Base-by-base conservation (phyloP, 2,329 filamentous ascomycete species). In the Stagonosporopsis vannaccii region DNA sequence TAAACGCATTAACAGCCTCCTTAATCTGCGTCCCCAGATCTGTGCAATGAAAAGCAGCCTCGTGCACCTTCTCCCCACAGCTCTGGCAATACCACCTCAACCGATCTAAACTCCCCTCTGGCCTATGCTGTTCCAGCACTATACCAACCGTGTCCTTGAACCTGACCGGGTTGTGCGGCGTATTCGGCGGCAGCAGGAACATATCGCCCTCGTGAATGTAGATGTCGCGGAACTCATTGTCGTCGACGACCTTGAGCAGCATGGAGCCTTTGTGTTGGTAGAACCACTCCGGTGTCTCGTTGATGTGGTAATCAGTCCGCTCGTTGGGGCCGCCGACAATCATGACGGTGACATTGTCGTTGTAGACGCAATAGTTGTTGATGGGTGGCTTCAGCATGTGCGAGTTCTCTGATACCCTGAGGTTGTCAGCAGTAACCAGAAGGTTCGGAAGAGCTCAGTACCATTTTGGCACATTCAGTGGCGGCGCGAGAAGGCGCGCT, bases 281-380 rank as follows among this genome's bases (percentile, higher is more conserved):
- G 86, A 98, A 99, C 89, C 93, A 98, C 78, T 98, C 95, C 12
- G 95, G 88, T 0, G 94, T 98, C 69, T 87, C 82, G 83, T 98
- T 98, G 85, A 98, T 94, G 84, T 98, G 95, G 82, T 97, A 99
- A 82, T 98, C 95, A 52, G 93, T 97, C 62, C 95, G 88, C 59
- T 91, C 91, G 77, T 98, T 98, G 70, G 95, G 95, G 12, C 95
- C 95, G 74, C 95, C 95, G 60, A 99, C 93, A 68, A 97, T 92
- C 90, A 95, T 95, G 73, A 95, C 90, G 37, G 89, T 92, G 57
- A 94, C 85, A 70, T 86, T 85, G 51, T 90, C 85, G 74, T 96
- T 90, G 81, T 97, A 96, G 70, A 98, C 91, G 80, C 93, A 97
- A 82, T 95, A 96, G 81, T 98, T 98, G 81, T 97, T 97, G 72